Evolutionary conservation across 1,284 basidiomycete species (phyloP).

Genomic region (Pholiota adiposa): DNA sequence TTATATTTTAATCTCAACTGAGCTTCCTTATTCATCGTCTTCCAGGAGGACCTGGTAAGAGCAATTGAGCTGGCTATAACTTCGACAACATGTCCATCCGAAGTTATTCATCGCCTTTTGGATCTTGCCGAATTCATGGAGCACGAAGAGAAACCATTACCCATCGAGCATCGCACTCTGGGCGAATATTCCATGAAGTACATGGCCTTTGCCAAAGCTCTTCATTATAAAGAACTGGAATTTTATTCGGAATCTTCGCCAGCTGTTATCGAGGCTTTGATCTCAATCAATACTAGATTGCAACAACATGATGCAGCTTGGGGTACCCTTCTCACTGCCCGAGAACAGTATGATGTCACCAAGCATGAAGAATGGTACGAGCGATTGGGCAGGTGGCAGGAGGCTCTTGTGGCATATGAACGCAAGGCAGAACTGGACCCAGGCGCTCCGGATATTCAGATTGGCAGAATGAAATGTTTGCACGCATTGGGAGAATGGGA

Average conservation of each 20-base stretch:
- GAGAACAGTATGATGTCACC: constrained; percentile 83
- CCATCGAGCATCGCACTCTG: constrained; percentile 92
- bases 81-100: constrained; percentile 79
- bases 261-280: constrained; percentile 91
- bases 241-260: constrained; percentile 92
- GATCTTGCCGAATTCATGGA: constrained; percentile 99
- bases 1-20: neutral
- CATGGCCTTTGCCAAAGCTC: constrained; percentile 96
- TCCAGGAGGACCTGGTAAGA: constrained; percentile 89
- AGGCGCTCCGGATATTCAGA: constrained; percentile 72
- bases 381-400: constrained; percentile 95
- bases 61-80: constrained; percentile 92
- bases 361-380: constrained; percentile 99
- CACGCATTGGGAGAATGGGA: constrained; percentile 99
- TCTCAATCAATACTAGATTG: constrained; percentile 96
- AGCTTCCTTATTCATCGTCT: constrained; percentile 1
- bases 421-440: constrained; percentile 76
- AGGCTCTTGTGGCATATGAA: constrained; percentile 89
- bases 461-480: constrained; percentile 94
- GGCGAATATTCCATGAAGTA: constrained; percentile 95
- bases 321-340: constrained; percentile 90
- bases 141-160: constrained; percentile 96
- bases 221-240: constrained; percentile 99
- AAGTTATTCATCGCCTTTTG: constrained; percentile 92
- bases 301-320: constrained; percentile 97